Percentiles rank a stretch among this genome's conserved stretches.
Evolutionary conservation across 352 stramenopile species (phyloP).

Genomic region (Globisporangium paddicum): DNA sequence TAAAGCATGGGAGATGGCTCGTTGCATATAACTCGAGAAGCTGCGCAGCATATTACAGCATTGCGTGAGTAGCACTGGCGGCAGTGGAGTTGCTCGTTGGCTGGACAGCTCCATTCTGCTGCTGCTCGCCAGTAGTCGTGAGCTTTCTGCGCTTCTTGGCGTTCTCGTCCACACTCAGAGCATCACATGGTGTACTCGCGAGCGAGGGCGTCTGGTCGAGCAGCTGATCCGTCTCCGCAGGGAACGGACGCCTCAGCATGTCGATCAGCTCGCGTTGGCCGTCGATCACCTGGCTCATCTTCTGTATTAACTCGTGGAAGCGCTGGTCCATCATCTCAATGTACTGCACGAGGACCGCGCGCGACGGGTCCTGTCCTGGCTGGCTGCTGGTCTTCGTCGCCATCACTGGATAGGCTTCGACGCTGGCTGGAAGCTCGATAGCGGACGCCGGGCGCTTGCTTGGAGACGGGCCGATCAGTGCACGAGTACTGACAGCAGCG

Average conservation of each 20-base stretch:
- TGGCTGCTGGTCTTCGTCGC: not conserved
- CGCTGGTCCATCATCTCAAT: slow-evolving; percentile 62
- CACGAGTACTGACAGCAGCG: not conserved
- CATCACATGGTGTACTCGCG: slow-evolving; percentile 3
- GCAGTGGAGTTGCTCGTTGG: not conserved
- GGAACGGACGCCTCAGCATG: slow-evolving; percentile 39
- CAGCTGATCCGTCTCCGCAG: slow-evolving; percentile 9
- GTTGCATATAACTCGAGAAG: not conserved
- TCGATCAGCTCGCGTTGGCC: slow-evolving; percentile 67
- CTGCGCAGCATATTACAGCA: not conserved
- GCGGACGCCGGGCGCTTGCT: slow-evolving; percentile 23
- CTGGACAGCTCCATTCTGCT: slow-evolving; percentile 4
- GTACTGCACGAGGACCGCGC: slow-evolving; percentile 42
- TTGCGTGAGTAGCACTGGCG: not conserved
- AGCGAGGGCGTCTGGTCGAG: slow-evolving; percentile 25
- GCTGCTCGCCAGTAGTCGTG: not conserved
- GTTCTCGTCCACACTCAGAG: slow-evolving; percentile 3
- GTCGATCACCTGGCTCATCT: slow-evolving; percentile 75
- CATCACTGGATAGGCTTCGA: not conserved
- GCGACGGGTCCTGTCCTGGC: slow-evolving; percentile 24
- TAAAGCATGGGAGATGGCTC: not conserved
- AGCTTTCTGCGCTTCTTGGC: slow-evolving; percentile 35
- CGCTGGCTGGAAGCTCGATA: slow-evolving; percentile 16
- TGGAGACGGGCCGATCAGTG: not conserved
- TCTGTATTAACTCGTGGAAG: slow-evolving; percentile 68